Conservation (phyloP, 148 eudicot species). For the Vaccinium darrowii region DNA sequence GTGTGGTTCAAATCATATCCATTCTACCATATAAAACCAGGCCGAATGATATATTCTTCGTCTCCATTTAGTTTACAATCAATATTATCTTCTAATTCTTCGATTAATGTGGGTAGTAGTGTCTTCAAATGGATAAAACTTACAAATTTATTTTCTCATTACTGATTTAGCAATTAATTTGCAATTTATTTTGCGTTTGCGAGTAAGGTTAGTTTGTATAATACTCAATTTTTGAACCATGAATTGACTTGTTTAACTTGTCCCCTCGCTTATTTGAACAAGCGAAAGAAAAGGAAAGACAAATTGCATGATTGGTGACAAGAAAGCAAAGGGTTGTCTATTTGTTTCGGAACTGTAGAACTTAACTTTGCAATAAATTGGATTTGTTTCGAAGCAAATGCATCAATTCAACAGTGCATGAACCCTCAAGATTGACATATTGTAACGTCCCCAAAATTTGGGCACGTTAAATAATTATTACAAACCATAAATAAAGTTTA, state of each 20-base stretch:
- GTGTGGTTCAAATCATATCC: neutral
- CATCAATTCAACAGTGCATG: neutral
- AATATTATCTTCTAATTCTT: neutral
- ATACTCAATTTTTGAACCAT: too few species aligned
- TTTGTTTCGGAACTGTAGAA: neutral
- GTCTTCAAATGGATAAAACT: neutral
- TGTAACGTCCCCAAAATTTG: too few species aligned
- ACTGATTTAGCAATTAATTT: neutral
- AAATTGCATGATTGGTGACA: neutral
- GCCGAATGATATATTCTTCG: neutral
- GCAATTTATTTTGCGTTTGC: neutral
- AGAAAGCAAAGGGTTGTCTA: neutral
- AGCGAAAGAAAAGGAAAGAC: neutral
- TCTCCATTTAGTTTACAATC: neutral
- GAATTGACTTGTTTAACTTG: neutral
- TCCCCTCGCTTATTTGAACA: neutral
- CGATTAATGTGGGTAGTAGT: neutral
- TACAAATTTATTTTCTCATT: neutral
- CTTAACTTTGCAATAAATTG: neutral
- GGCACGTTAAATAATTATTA: too few species aligned
- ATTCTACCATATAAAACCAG: neutral
- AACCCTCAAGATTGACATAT: too few species aligned
- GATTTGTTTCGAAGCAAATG: neutral
- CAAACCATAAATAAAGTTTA: too few species aligned
- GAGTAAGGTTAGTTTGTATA: neutral